Conservation (phyloP, 163 green algal genomes). For the Chlamydomonas reinhardtii region DNA sequence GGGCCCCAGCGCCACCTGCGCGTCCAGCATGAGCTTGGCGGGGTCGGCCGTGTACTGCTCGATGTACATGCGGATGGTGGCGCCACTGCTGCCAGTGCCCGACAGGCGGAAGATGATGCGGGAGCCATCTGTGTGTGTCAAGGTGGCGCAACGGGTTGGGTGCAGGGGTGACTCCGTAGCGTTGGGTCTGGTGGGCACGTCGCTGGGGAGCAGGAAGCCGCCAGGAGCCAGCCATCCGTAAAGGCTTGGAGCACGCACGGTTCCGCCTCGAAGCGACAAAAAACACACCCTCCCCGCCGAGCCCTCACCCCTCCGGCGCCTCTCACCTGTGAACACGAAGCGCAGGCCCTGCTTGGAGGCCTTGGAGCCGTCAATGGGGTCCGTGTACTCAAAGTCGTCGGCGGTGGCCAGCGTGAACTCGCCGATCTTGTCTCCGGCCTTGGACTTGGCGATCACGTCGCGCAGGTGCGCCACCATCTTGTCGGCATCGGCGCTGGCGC, state of each 20-base stretch:
- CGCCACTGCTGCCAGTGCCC: conserved; percentile 69
- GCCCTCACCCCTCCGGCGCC: not conserved
- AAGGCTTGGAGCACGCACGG: no score
- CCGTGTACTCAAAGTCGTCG: conserved; percentile 98
- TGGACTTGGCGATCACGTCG: conserved; percentile 76
- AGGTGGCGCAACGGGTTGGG: not conserved
- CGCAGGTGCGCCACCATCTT: conserved; percentile 92
- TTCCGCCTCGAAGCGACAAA: no score
- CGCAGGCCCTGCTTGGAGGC: conserved; percentile 95
- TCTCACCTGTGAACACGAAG: conserved; percentile 90
- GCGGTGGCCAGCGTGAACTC: conserved; percentile 87
- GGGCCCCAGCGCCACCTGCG: conserved; percentile 82
- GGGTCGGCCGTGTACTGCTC: conserved; percentile 95
- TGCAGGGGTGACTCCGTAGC: no score
- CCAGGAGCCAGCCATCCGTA: no score
- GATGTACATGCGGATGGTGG: conserved; percentile 98
- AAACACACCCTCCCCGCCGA: no score
- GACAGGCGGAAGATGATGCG: conserved; percentile 97
- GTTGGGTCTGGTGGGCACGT: no score
- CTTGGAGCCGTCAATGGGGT: conserved; percentile 97
- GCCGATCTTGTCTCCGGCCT: conserved; percentile 85
- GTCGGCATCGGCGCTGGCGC: conserved; percentile 83
- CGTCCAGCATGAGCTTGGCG: conserved; percentile 84
- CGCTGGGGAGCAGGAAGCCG: no score
- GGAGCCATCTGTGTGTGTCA: conserved; percentile 80